phyloP scores from a whole-genome alignment of 169 alveolate species.

The Plasmodium vinckei region DNA sequence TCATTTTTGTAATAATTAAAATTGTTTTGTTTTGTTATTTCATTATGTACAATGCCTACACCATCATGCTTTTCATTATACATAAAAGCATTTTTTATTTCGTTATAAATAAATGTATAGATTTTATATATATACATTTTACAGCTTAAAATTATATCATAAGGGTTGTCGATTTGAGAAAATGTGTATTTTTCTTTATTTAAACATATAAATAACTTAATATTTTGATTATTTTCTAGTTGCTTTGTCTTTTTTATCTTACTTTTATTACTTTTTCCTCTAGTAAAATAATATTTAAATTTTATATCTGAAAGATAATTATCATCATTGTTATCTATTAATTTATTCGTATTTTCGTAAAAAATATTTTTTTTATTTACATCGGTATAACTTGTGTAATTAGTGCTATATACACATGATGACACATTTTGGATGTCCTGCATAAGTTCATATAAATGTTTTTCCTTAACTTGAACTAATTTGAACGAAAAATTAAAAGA shows the following conservation, averaged over 20 bases:
- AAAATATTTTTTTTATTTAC: neutral
- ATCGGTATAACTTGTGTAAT: neutral
- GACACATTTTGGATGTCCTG: slow-evolving; percentile 20
- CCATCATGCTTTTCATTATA: slow-evolving; percentile 7
- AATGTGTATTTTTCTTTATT: slow-evolving; percentile 37
- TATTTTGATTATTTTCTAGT: slow-evolving; percentile 12
- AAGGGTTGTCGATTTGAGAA: slow-evolving; percentile 6
- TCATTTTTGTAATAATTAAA: neutral
- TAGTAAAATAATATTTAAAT: slow-evolving; percentile 73
- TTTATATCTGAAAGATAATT: neutral
- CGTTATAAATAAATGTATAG: slow-evolving; percentile 42
- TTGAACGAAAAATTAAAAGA: slow-evolving; percentile 73
- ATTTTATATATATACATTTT: slow-evolving; percentile 23
- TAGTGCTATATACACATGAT: slow-evolving; percentile 11
- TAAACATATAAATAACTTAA: slow-evolving; percentile 70
- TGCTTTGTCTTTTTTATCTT: neutral
- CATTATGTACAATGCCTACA: neutral
- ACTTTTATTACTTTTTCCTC: slow-evolving; percentile 45
- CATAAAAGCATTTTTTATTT: slow-evolving; percentile 66
- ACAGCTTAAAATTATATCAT: slow-evolving; percentile 19
- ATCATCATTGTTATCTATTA: slow-evolving; percentile 26
- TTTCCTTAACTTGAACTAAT: slow-evolving; percentile 68
- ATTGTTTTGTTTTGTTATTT: slow-evolving; percentile 1
- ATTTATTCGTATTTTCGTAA: slow-evolving; percentile 15
- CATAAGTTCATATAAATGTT: slow-evolving; percentile 62